Base-by-base conservation (phyloP, 305 asterid species). In the Plantago rigida region DNA sequence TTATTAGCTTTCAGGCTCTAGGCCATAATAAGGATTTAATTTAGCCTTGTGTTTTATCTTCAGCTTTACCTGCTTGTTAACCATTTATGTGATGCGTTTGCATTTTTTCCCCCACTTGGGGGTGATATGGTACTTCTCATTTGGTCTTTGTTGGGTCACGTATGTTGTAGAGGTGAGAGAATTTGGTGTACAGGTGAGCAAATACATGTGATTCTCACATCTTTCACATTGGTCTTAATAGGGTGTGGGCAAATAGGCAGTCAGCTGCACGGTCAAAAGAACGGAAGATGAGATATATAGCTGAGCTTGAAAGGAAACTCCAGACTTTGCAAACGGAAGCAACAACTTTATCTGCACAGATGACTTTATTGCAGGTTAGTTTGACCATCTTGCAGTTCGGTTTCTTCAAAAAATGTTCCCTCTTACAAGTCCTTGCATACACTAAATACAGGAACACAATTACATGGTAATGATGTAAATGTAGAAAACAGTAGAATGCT, bases 191-290 rank as follows among this genome's bases (percentile, higher is more conserved):
- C 5, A 31, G 39, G 6, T 31, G 39, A 4, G 39, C 5, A 5
- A 31, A 31, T 31, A 0, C 44, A 36, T 36, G 44, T 36, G 39
- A 31, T 36, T 8, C 44, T 36, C 44, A 36, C 44, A 36, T 36
- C 29, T 29, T 74, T 72, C 53, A 62, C 64, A n/a, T 58, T 24
- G 13, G 9, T 60, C 15, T 41, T 65, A 51, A 68, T 77, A 89
- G 97, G 83, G 85, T 93, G 70, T 93, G 97, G 97, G 99, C 99
- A 58, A 93, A 93, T 73, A 93, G 99, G 78, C 99, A 93, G 76
- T 93, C 99, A 22, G 97, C 99, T 48, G 96, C 97, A 42, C 79
- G 99, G 75, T 93, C 99, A 62, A 89, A 93, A 76, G 99, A 93
- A 76, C 79, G 99, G 70, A 93, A 93, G 73, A 89, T 93, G 96